These are phyloP conservation scores for Mycena amicta DNA, from an alignment of 768 basidiomycete genomes.

Conservation along the genomic window DNA sequence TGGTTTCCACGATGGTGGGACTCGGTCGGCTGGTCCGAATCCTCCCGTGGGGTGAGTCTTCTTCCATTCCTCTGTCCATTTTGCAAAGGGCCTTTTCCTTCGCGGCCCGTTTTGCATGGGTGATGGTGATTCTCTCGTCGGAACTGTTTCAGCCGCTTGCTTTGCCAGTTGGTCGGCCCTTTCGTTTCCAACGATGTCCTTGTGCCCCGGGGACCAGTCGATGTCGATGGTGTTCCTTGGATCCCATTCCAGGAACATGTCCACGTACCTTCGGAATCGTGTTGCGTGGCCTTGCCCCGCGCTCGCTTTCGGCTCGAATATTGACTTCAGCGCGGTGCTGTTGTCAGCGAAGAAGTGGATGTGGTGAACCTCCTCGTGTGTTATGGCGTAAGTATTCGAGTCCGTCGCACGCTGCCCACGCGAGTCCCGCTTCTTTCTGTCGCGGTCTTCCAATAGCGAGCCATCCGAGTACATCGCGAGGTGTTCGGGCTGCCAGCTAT, in stretches of 20 bases:
- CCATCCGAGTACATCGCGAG: conserved; percentile 1
- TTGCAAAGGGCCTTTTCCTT: conserved; percentile 7
- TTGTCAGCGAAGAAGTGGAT: not conserved
- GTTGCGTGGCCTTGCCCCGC: not conserved
- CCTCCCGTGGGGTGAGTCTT: conserved; percentile 8
- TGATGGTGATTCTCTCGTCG: conserved; percentile 2
- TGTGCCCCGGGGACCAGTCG: conserved; percentile 15
- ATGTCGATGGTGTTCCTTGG: conserved; percentile 10
- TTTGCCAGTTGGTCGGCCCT: conserved; percentile 16
- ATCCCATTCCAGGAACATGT: conserved; percentile 2
- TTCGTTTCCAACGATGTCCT: conserved; percentile 18
- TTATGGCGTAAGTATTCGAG: not conserved
- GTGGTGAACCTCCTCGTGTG: not conserved
- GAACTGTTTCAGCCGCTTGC: conserved; percentile 7
- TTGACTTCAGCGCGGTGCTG: not conserved
- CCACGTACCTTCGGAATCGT: conserved; percentile 2
- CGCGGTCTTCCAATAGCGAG: not conserved
- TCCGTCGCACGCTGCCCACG: not conserved
- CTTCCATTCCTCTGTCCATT: conserved; percentile 6
- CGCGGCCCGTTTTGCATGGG: conserved; percentile 5
- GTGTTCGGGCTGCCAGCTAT: not conserved
- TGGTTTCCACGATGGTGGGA: conserved; percentile 9
- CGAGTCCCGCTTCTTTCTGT: not conserved
- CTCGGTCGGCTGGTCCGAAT: conserved; percentile 9
- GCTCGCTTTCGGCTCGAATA: not conserved